Percentiles rank a stretch among this genome's conserved stretches.
phyloP scores from a whole-genome alignment of 352 stramenopile species.

The Phytophthora europaea region DNA sequence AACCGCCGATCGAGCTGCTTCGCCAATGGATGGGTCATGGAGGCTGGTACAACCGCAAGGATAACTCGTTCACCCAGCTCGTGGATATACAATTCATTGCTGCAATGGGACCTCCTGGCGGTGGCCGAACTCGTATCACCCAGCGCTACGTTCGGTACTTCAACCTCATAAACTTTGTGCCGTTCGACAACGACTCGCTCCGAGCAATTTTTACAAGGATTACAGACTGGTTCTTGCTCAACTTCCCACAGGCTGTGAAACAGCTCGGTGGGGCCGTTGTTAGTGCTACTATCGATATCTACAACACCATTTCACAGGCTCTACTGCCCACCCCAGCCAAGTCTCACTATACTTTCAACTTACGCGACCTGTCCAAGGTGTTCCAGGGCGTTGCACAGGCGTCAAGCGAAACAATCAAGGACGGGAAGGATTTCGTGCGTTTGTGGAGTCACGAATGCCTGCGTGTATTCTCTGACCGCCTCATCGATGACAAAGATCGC shows the following conservation, averaged over 20 bases:
- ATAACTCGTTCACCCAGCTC: conserved; percentile 94
- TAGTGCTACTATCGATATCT: conserved; percentile 92
- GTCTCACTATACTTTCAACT: conserved; percentile 96
- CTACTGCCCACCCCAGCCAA: conserved; percentile 95
- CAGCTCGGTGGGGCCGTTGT: conserved; percentile 77
- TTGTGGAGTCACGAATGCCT: conserved; percentile 95
- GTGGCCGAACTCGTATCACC: conserved; percentile 93
- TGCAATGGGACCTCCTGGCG: conserved; percentile 94
- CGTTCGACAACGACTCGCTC: conserved; percentile 91
- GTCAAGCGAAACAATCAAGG: conserved; percentile 79
- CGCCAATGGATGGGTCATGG: conserved; percentile 95
- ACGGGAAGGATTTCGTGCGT: conserved; percentile 88
- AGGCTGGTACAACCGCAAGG: conserved; percentile 95
- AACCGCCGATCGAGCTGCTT: conserved; percentile 94
- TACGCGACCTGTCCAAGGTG: conserved; percentile 94
- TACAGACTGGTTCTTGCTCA: conserved; percentile 91
- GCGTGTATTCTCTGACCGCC: conserved; percentile 92
- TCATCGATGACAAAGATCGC: conserved; percentile 92
- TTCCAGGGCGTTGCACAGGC: conserved; percentile 93
- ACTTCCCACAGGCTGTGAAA: conserved; percentile 88
- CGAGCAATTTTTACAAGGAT: conserved; percentile 91
- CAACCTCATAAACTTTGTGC: conserved; percentile 95
- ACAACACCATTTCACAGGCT: conserved; percentile 91
- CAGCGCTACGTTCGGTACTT: conserved; percentile 95
- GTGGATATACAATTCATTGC: conserved; percentile 95